A percentile compares a stretch with the other conserved stretches of the same genome.
phyloP scores from a whole-genome alignment of 1,284 basidiomycete species.

The Cerrena zonata region DNA sequence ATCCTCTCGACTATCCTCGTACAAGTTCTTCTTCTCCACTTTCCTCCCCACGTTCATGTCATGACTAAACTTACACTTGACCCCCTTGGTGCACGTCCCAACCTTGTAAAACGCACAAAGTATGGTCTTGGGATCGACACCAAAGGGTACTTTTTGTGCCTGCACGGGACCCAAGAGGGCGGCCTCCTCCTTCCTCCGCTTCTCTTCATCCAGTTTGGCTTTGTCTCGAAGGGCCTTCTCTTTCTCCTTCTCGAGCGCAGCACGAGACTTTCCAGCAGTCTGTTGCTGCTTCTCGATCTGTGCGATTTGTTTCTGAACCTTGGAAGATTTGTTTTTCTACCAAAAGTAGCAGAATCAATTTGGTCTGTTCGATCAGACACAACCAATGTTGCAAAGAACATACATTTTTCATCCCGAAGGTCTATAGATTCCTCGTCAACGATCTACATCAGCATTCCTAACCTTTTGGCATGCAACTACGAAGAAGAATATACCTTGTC shows the following conservation, averaged over 20 bases:
- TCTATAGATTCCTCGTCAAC: slow-evolving; percentile 45
- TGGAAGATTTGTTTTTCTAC: slow-evolving; percentile 91
- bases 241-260: slow-evolving; percentile 74
- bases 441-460: slow-evolving; percentile 20
- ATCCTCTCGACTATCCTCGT: slow-evolving; percentile 83
- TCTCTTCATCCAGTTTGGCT: slow-evolving; percentile 76
- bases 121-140: slow-evolving; percentile 90
- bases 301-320: slow-evolving; percentile 82
- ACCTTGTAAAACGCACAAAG: slow-evolving; percentile 87
- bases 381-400: slow-evolving; percentile 21
- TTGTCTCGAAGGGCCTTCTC: slow-evolving; percentile 74
- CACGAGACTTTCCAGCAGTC: slow-evolving; percentile 73
- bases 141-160: slow-evolving; percentile 86
- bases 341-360: no score
- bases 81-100: slow-evolving; percentile 84
- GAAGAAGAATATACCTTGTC: slow-evolving; percentile 55
- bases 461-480: no score
- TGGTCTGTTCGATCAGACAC: slow-evolving; percentile 7
- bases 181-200: slow-evolving; percentile 81
- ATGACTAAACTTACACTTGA: slow-evolving; percentile 95
- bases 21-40: slow-evolving; percentile 94
- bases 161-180: slow-evolving; percentile 75
- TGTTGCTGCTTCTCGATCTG: slow-evolving; percentile 73
- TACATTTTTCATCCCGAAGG: slow-evolving; percentile 91
- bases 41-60: slow-evolving; percentile 84